Evolutionary conservation across 73 alveolate species (phyloP).

Genomic region (Paramecium pentaurelia): DNA sequence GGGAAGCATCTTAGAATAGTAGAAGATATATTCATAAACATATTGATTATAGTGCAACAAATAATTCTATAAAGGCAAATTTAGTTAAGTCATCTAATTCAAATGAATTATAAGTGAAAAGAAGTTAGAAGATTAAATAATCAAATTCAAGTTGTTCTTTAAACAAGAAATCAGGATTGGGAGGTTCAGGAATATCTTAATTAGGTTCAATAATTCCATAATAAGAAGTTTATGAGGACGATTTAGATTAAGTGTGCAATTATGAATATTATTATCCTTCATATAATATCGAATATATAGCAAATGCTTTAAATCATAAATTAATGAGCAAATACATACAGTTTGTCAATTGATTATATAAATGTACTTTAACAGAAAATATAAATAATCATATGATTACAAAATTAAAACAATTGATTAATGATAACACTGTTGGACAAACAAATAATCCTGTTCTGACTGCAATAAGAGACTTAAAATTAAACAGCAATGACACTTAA

Average conservation of each 20-base stretch:
- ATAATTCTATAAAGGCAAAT: not conserved
- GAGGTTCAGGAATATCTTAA: not conserved
- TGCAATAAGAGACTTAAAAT: not conserved
- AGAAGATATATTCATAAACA: not conserved
- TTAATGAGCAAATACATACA: not conserved
- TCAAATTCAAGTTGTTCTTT: not conserved
- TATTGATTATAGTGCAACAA: not conserved
- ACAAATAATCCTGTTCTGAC: not conserved
- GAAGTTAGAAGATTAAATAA: not conserved
- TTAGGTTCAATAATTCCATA: not conserved
- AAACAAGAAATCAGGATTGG: not conserved
- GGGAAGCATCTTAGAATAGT: conserved; percentile 26
- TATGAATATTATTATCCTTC: conserved; percentile 12
- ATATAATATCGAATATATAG: not conserved
- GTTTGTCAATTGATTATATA: not conserved
- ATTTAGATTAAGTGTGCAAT: not conserved
- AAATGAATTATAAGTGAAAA: not conserved
- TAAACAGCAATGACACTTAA: not conserved
- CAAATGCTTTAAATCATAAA: not conserved
- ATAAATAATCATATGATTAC: not conserved
- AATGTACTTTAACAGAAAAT: not conserved
- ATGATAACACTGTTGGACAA: not conserved
- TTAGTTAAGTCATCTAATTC: not conserved
- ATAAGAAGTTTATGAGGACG: not conserved
- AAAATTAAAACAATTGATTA: not conserved